Conservation (phyloP, 148 eudicot genomes). For the Hydrangea macrophylla region DNA sequence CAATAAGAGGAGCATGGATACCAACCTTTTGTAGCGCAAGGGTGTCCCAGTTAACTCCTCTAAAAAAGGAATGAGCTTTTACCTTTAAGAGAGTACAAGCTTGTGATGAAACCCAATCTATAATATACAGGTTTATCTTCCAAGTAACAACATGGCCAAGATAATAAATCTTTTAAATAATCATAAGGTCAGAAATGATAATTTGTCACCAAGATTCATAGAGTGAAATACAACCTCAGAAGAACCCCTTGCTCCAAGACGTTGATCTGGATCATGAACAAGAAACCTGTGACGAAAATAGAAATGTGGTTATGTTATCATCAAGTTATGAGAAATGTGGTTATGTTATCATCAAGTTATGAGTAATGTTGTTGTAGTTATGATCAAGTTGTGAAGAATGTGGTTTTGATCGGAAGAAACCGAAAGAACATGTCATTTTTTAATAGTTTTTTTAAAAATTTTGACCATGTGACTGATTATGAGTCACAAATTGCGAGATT, state of each 20-base stretch:
- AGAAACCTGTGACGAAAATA: conserved; percentile 40
- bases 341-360: too few species aligned
- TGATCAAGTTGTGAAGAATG: too few species aligned
- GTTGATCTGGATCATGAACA: conserved; percentile 48
- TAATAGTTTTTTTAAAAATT: too few species aligned
- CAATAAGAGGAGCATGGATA: neutral
- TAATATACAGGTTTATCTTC: neutral
- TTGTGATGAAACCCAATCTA: neutral
- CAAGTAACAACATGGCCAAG: neutral
- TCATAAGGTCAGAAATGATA: neutral
- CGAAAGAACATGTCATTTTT: too few species aligned
- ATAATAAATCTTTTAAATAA: neutral
- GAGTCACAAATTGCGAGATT: too few species aligned
- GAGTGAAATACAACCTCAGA: conserved; percentile 42
- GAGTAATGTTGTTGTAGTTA: too few species aligned
- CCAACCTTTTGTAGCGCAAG: conserved; percentile 55
- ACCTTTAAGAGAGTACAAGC: conserved; percentile 41
- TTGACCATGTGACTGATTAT: too few species aligned
- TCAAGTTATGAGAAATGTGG: too few species aligned
- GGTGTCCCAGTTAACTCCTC: conserved; percentile 67
- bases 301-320: too few species aligned
- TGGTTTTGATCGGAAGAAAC: too few species aligned
- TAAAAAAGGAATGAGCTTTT: conserved; percentile 56
- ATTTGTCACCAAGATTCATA: neutral
- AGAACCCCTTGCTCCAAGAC: conserved; percentile 64